Evolutionary conservation across 176 grass and related monocot genomes (phyloP).

Genomic region (Tuctoria greenei): DNA sequence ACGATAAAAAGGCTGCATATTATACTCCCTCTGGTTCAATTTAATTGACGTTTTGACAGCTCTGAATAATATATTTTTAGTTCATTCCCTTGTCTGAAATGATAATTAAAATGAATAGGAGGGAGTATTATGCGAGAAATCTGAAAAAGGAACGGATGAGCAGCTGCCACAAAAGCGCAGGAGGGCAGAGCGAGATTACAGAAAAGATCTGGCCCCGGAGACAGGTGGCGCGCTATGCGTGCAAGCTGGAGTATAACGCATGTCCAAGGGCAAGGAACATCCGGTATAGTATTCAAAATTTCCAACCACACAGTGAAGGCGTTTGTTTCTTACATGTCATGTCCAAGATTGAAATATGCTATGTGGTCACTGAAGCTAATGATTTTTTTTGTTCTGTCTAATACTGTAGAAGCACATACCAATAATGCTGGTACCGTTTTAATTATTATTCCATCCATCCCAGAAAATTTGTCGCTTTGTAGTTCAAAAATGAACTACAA

Average conservation of each 20-base stretch:
- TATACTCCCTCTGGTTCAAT: no score
- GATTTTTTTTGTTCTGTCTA: neutral
- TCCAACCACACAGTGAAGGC: neutral
- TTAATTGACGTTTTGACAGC: no score
- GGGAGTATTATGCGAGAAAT: neutral
- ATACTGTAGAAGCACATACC: neutral
- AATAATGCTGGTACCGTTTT: neutral
- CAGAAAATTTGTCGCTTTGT: no score
- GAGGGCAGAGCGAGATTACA: neutral
- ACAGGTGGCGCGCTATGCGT: neutral
- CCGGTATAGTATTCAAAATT: neutral
- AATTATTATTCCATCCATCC: no score
- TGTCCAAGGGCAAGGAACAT: neutral
- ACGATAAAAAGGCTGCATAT: neutral
- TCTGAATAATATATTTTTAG: no score
- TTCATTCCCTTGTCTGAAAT: no score
- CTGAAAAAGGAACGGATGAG: neutral
- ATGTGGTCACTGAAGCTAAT: neutral
- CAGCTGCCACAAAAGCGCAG: neutral
- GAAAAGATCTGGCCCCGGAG: neutral
- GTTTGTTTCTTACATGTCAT: neutral
- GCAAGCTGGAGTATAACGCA: neutral
- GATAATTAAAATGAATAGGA: no score
- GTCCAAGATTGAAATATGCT: neutral
- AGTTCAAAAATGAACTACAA: no score